Evolutionary conservation across 169 alveolate species (phyloP).

Genomic region (Plasmodium malariae): DNA sequence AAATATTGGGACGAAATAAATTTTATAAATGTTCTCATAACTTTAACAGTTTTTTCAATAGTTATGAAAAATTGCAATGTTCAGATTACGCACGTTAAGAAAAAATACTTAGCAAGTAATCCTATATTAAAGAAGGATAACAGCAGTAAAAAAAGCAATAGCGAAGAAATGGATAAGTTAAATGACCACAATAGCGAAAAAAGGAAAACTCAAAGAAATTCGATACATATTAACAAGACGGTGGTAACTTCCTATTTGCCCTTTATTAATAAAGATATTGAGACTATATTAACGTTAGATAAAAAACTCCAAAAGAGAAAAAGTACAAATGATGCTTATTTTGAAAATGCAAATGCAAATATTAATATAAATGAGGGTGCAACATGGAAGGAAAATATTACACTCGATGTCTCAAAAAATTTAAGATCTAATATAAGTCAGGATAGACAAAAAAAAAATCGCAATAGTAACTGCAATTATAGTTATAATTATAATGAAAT

Average conservation of each 20-base stretch:
- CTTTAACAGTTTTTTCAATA: slow-evolving; percentile 52
- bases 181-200: neutral
- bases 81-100: slow-evolving; percentile 41
- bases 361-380: no score
- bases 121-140: neutral
- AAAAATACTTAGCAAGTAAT: slow-evolving; percentile 21
- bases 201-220: neutral
- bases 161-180: neutral
- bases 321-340: no score
- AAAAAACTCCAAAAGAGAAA: slow-evolving; percentile 18
- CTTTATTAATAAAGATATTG: slow-evolving; percentile 52
- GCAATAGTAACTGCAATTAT: neutral
- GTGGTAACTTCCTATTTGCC: slow-evolving; percentile 70
- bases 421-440: neutral
- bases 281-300: slow-evolving; percentile 22
- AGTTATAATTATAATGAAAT: neutral
- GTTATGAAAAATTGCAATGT: slow-evolving; percentile 61
- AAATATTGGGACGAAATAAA: slow-evolving; percentile 44
- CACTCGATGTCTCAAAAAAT: no score
- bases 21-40: slow-evolving; percentile 34
- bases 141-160: neutral
- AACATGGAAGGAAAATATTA: no score
- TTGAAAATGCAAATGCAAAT: no score
- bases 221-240: slow-evolving; percentile 12
- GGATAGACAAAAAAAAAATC: neutral